Percentiles rank a stretch among this genome's conserved stretches.
phyloP scores from a whole-genome alignment of 1,284 basidiomycete genomes.

The Microbotryum scabiosae region DNA sequence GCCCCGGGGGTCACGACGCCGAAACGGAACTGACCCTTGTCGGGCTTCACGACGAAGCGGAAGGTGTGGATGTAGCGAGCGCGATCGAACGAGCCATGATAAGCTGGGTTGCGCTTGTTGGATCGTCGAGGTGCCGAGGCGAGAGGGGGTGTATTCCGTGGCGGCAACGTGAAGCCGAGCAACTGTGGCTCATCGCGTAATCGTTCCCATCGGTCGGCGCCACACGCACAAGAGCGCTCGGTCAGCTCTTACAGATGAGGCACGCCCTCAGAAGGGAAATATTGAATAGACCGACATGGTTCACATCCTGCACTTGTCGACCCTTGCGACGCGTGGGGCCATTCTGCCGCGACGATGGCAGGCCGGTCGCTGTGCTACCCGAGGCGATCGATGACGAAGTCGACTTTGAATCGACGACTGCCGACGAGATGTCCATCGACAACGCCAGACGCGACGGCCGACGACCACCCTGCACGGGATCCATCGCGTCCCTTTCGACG shows the following conservation, averaged over 20 bases:
- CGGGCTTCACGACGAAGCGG: slow-evolving; percentile 83
- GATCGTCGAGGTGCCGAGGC: slow-evolving; percentile 19
- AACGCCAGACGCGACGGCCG: no score
- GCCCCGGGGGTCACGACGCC: not conserved
- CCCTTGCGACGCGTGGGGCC: not conserved
- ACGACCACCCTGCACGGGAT: no score
- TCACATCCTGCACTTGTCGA: not conserved
- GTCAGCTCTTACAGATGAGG: not conserved
- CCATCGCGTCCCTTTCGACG: no score
- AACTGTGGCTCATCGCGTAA: slow-evolving; percentile 18
- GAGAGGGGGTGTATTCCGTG: slow-evolving; percentile 19
- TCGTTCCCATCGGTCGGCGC: no score
- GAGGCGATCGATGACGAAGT: no score
- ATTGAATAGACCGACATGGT: not conserved
- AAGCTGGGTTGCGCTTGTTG: slow-evolving; percentile 11
- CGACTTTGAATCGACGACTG: no score
- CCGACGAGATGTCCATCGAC: no score
- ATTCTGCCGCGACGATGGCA: no score
- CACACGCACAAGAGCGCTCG: not conserved
- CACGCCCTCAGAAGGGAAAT: not conserved
- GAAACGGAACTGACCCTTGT: slow-evolving; percentile 11
- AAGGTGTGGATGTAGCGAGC: slow-evolving; percentile 76
- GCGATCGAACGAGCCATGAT: slow-evolving; percentile 7
- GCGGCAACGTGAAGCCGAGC: slow-evolving; percentile 33
- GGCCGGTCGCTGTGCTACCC: no score